Percentiles rank a stretch among this genome's conserved stretches.
These are phyloP conservation scores for Triticum monococcum DNA, from an alignment of 176 grass and related monocot genomes.

Conservation along the genomic window DNA sequence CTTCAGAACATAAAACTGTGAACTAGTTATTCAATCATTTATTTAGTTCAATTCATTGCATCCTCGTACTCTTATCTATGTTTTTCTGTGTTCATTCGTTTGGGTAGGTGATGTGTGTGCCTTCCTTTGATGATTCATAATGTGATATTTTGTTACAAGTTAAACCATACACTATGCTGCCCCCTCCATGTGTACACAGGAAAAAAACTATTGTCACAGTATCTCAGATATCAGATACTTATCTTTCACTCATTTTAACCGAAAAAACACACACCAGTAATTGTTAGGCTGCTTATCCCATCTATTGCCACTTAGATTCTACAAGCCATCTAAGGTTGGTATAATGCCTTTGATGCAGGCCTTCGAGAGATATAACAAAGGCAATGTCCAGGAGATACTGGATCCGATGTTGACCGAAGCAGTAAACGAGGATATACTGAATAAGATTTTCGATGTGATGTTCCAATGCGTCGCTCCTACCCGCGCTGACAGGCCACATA, in stretches of 20 bases:
- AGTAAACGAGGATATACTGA: conserved; percentile 58
- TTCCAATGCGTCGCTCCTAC: conserved; percentile 81
- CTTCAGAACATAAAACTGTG: not conserved
- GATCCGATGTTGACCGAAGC: conserved; percentile 64
- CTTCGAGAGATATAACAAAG: conserved; percentile 57
- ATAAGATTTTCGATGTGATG: conserved; percentile 48
- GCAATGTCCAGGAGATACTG: conserved; percentile 56
- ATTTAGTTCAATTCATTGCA: not conserved
- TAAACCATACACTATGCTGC: not conserved
- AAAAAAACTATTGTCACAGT: not conserved
- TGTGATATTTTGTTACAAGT: not conserved
- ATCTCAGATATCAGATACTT: not conserved
- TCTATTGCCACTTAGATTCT: not conserved
- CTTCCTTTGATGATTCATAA: not conserved
- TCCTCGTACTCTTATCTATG: not conserved
- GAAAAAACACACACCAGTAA: not conserved
- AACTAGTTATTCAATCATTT: not conserved
- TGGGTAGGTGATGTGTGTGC: not conserved
- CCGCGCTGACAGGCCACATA: conserved; percentile 61
- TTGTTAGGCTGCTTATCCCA: not conserved
- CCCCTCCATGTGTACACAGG: not conserved
- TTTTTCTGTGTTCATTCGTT: not conserved
- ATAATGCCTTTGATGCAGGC: conserved; percentile 50
- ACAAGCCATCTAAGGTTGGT: not conserved
- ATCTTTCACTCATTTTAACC: not conserved